Percentiles rank a stretch among this genome's conserved stretches.
Conservation (phyloP, 176 grass and related monocot species). For the Carex cristatella region DNA sequence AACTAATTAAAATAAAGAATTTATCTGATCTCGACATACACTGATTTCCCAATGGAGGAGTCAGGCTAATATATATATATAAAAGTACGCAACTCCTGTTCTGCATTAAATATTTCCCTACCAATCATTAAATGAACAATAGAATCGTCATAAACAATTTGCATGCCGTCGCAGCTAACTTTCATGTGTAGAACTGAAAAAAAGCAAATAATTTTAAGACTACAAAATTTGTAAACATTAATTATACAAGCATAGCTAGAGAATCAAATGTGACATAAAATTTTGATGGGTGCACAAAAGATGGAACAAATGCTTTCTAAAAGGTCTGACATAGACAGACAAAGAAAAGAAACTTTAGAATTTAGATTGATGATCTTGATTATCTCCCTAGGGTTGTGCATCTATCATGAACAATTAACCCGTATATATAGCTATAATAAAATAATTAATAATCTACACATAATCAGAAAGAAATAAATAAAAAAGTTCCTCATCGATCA, state of each 20-base stretch:
- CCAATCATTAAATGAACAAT: constrained; percentile 11
- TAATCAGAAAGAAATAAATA: not conserved
- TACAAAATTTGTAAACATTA: not conserved
- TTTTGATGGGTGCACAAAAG: not conserved
- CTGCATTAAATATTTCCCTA: not conserved
- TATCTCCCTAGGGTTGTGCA: not conserved
- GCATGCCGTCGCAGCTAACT: not conserved
- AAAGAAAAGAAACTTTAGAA: constrained; percentile 3
- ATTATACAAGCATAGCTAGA: not conserved
- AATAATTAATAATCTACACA: not conserved
- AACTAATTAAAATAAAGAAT: not conserved
- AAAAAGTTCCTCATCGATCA: not conserved
- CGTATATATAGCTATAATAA: not conserved
- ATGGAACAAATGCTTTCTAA: constrained; percentile 18
- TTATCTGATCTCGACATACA: not conserved
- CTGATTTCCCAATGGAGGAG: not conserved
- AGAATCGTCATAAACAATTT: not conserved
- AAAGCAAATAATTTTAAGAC: not conserved
- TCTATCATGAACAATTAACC: not conserved
- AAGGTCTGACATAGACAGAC: not conserved
- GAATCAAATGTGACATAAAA: not conserved
- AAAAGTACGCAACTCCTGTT: not conserved
- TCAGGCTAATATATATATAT: not conserved
- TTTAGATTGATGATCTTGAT: not conserved
- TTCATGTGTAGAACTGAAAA: not conserved